Evolutionary conservation across 176 grass and related monocot species (phyloP), one percentile per base, ranked within the genome.

Genomic region (Puccinellia tenuiflora): DNA sequence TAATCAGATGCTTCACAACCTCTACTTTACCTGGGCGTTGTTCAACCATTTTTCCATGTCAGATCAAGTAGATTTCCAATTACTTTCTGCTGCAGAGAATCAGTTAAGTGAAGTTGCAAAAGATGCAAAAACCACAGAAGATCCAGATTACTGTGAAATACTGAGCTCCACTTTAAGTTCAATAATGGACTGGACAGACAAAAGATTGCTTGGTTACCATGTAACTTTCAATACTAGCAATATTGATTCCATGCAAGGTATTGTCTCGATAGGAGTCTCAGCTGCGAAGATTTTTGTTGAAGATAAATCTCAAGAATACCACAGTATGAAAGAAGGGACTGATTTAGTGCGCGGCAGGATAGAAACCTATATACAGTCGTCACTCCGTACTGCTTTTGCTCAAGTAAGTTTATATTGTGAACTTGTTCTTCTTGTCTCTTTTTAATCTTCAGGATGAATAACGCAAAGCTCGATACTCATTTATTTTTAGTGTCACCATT

Each of bases 61-160:
- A 20, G 87, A 69, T 64, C 91, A 93, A 85, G 47, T 35, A 61
- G 80, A 93, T 52, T 87, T 70, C 54, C 85, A 91, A 28, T 88
- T 98, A n/a, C 79, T 98, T 79, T 90, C 80, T 86, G 90, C 82
- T 79, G 89, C 78, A 47, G 85, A 86, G 18, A 80, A 83, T 50
- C 85, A 87, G 63, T 86, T 98, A 52, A 75, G 63, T 79, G 91
- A 95, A 79, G 96, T 98, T 70, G 79, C 77, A 57, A 87, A 90
- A 53, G 96, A 98, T 88, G 92, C 90, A 28, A 90, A 95, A 84
- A 71, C 29, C 40, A 86, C 89, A 66, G 80, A 92, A 83, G 92
- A 98, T 66, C 87, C 96, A 52, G 88, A 86, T 75, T 98, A 98
- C 80, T 95, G 89, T 88, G 92, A 93, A 73, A 65, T 98, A 50